phyloP scores from a whole-genome alignment of 768 basidiomycete genomes.

The Kwoniella sp. region DNA sequence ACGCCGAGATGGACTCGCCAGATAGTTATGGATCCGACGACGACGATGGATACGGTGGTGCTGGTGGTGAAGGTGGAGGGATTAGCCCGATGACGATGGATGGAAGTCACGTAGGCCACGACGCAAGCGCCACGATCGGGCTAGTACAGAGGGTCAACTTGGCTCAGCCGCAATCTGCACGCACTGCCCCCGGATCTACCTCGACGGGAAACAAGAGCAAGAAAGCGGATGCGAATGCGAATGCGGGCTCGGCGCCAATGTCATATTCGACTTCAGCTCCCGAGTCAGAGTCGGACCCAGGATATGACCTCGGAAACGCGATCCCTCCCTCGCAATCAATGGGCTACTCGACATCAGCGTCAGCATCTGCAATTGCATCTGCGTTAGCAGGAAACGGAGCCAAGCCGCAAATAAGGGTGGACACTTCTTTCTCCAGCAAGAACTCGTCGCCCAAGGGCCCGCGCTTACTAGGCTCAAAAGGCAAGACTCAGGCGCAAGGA shows the following conservation, averaged over 20 bases:
- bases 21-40: not conserved
- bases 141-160: slow-evolving; percentile 13
- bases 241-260: slow-evolving; percentile 1
- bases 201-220: not conserved
- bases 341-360: not conserved
- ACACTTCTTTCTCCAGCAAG: not conserved
- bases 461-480: not conserved
- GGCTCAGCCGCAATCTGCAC: not conserved
- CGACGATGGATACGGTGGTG: slow-evolving; percentile 1
- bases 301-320: not conserved
- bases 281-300: not conserved
- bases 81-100: not conserved
- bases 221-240: not conserved
- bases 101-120: not conserved
- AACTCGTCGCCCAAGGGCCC: slow-evolving; percentile 5
- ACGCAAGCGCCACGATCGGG: slow-evolving; percentile 6
- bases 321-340: not conserved
- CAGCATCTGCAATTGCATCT: not conserved
- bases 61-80: not conserved
- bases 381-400: not conserved
- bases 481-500: not conserved
- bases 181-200: not conserved
- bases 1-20: not conserved
- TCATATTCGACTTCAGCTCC: not conserved
- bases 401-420: not conserved